phyloP scores from a whole-genome alignment of 1,284 basidiomycete species.

The Cystobasidiaceae sp. region DNA sequence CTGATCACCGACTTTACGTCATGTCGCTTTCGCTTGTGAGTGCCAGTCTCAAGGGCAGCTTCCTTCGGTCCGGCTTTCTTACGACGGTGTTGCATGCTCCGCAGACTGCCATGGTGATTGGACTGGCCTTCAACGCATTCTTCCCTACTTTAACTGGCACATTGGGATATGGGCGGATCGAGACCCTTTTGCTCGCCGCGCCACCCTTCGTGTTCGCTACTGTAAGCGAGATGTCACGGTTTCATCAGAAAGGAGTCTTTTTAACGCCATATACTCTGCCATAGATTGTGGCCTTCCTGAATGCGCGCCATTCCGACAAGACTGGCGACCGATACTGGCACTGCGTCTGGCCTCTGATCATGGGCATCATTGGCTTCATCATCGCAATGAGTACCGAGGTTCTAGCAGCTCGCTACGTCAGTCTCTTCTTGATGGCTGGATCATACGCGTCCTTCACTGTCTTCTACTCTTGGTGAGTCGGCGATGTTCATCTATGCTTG shows the following conservation, averaged over 20 bases:
- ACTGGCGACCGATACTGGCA: conserved; percentile 53
- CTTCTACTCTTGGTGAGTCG: too few relatives aligned
- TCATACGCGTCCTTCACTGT: conserved; percentile 53
- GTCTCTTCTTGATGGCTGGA: conserved; percentile 67
- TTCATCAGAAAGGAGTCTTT: too few relatives aligned
- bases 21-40: conserved; percentile 53
- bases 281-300: conserved; percentile 50
- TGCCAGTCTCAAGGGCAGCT: conserved; percentile 17
- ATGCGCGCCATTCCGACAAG: conserved; percentile 33
- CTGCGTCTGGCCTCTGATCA: conserved; percentile 75
- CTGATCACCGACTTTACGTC: conserved; percentile 59
- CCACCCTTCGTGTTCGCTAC: conserved; percentile 66
- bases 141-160: conserved; percentile 59
- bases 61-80: conserved; percentile 27
- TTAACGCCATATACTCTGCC: too few relatives aligned
- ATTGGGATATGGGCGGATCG: conserved; percentile 58
- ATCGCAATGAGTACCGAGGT: conserved; percentile 57
- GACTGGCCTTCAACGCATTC: conserved; percentile 61
- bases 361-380: conserved; percentile 57
- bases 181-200: conserved; percentile 59
- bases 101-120: conserved; percentile 9
- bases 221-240: too few relatives aligned
- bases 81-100: neutral
- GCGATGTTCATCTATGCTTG: neutral
- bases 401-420: conserved; percentile 57